Evolutionary conservation across 169 alveolate genomes (phyloP).

Genomic region (Plasmodium ovale): DNA sequence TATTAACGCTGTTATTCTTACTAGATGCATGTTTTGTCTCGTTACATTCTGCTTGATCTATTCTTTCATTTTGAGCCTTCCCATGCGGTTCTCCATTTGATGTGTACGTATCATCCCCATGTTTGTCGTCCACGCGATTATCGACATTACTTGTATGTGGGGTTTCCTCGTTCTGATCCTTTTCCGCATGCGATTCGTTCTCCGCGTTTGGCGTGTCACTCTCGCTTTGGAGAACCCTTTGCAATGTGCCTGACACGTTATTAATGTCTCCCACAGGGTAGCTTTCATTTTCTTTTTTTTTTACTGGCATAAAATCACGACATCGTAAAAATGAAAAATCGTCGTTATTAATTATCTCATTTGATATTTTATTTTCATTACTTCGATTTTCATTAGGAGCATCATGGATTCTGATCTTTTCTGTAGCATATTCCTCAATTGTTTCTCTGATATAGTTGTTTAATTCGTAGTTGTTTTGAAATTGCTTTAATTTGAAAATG

Average conservation of each 20-base stretch:
- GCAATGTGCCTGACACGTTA: neutral
- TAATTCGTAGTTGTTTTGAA: slow-evolving; percentile 42
- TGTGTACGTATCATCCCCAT: neutral
- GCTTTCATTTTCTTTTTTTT: no score
- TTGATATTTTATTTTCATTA: no score
- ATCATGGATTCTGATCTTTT: neutral
- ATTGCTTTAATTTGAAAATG: slow-evolving; percentile 40
- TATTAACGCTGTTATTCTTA: neutral
- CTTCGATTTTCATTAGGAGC: neutral
- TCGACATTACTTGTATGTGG: neutral
- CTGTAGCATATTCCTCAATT: slow-evolving; percentile 21
- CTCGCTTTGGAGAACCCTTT: neutral
- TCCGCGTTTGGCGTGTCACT: neutral
- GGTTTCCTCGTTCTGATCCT: neutral
- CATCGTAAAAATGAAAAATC: neutral
- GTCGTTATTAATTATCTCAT: no score
- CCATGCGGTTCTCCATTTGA: neutral
- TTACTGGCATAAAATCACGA: no score
- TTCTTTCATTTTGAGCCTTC: neutral
- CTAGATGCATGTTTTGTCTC: neutral
- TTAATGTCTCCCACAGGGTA: neutral
- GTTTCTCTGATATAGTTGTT: slow-evolving; percentile 13
- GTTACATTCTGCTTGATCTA: neutral
- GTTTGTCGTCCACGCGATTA: neutral
- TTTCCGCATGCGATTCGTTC: neutral